A percentile compares a stretch with the other conserved stretches of the same genome.
These are phyloP conservation scores for Thermochaetoides thermophila DNA, from an alignment of 495 filamentous ascomycete genomes.

Conservation along the genomic window DNA sequence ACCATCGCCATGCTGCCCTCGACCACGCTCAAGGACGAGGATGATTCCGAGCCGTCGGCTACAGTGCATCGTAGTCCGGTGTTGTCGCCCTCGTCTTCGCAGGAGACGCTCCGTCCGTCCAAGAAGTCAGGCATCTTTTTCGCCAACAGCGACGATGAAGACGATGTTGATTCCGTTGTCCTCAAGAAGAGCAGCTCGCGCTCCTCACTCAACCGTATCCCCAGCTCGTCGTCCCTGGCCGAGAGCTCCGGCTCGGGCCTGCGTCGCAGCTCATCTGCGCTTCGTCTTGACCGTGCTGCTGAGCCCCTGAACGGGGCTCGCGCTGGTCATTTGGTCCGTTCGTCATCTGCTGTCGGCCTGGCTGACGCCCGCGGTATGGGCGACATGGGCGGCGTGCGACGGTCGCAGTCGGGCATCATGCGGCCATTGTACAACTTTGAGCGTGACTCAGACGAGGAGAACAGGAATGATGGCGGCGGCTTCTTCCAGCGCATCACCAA, in stretches of 20 bases:
- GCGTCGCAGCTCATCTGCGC: too few relatives aligned
- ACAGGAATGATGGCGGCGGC: constrained; percentile 32
- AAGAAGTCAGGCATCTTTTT: constrained; percentile 57
- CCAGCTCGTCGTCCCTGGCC: constrained; percentile 3
- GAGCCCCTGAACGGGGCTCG: too few relatives aligned
- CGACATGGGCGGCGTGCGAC: constrained; percentile 44
- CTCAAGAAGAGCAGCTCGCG: constrained; percentile 34
- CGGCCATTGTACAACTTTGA: constrained; percentile 70
- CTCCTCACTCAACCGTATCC: too few relatives aligned
- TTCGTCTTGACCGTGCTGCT: too few relatives aligned
- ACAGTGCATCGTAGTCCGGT: too few relatives aligned
- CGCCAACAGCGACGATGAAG: constrained; percentile 30
- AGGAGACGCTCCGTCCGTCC: constrained; percentile 61
- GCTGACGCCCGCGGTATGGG: too few relatives aligned
- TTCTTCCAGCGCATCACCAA: constrained; percentile 77
- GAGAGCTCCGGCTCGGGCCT: too few relatives aligned
- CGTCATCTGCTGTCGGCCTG: too few relatives aligned
- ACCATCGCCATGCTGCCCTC: constrained; percentile 88
- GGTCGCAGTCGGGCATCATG: constrained; percentile 71
- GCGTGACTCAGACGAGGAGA: constrained; percentile 6
- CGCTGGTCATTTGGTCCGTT: too few relatives aligned
- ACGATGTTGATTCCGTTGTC: constrained; percentile 43
- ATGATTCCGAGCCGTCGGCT: constrained; percentile 70
- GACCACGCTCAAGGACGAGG: constrained; percentile 79
- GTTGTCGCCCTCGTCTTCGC: constrained; percentile 50